A percentile compares a stretch with the other conserved stretches of the same genome.
Conservation (phyloP, 345 rosid species). For the Limnanthes douglasii region DNA sequence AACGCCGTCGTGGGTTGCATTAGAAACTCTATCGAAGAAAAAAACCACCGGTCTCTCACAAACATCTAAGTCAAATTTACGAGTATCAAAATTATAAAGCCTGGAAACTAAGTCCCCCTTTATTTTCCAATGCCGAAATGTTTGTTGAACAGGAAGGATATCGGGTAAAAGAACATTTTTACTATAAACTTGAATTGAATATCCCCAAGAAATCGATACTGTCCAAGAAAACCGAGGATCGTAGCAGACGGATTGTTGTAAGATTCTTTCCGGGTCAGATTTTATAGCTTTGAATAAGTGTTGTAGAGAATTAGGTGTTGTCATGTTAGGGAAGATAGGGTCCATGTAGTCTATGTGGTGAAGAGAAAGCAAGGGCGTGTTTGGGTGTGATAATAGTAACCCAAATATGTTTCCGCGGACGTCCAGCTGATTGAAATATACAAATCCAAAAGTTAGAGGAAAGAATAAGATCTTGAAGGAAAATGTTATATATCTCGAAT, state of each 20-base stretch:
- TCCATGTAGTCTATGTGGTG: constrained; percentile 44
- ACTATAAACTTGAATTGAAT: constrained; percentile 47
- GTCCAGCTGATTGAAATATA: constrained; percentile 32
- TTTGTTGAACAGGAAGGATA: constrained; percentile 30
- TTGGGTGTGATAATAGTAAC: constrained; percentile 55
- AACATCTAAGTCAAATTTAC: constrained; percentile 31
- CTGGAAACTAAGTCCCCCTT: constrained; percentile 13
- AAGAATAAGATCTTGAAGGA: too few species aligned
- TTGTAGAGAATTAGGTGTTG: constrained; percentile 21
- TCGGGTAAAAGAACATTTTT: constrained; percentile 28
- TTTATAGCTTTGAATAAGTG: constrained; percentile 41
- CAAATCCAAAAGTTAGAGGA: background rate
- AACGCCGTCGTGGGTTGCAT: constrained; percentile 7
- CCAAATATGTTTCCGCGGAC: constrained; percentile 63
- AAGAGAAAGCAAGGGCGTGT: constrained; percentile 55
- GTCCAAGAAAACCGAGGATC: constrained; percentile 73
- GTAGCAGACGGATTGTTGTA: constrained; percentile 76
- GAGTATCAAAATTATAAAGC: constrained; percentile 44
- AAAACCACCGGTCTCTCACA: constrained; percentile 59
- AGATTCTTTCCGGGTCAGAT: constrained; percentile 45
- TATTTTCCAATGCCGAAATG: constrained; percentile 51
- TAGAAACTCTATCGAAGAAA: constrained; percentile 31
- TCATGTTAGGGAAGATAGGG: constrained; percentile 69
- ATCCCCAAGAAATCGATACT: constrained; percentile 77
- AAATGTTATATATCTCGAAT: too few species aligned